A percentile compares a stretch with the other conserved stretches of the same genome.
These are phyloP conservation scores for Aegilops longissima DNA, from an alignment of 176 grass and related monocot genomes.

Conservation along the genomic window DNA sequence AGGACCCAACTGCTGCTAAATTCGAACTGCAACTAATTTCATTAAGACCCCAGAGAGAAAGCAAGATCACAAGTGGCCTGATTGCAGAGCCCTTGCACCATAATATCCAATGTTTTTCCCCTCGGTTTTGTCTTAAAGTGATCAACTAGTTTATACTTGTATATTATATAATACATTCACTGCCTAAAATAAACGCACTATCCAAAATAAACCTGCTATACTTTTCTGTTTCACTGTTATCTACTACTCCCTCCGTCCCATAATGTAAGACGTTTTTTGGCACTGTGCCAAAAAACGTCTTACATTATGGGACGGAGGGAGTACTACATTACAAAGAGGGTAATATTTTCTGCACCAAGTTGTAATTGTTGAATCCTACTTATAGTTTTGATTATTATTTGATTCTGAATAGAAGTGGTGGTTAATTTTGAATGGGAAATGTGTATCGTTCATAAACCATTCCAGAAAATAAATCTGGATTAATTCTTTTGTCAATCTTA, in stretches of 20 bases:
- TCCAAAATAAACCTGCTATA: not conserved
- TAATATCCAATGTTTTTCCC: not conserved
- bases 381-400: not conserved
- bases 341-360: conserved; percentile 5
- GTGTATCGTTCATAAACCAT: not conserved
- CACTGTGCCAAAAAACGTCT: too few relatives aligned
- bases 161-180: not conserved
- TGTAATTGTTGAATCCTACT: conserved; percentile 3
- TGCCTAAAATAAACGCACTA: not conserved
- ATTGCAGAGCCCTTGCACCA: not conserved
- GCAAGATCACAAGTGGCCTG: not conserved
- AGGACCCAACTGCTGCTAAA: conserved; percentile 9
- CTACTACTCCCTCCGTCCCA: not conserved
- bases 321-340: not conserved
- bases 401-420: conserved; percentile 21
- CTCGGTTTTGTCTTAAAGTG: conserved; percentile 3
- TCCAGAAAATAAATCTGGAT: not conserved
- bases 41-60: not conserved
- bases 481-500: conserved; percentile 39
- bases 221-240: not conserved
- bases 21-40: not conserved
- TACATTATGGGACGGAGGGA: too few relatives aligned
- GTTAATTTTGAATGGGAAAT: conserved; percentile 2
- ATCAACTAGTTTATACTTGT: not conserved
- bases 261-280: too few relatives aligned